phyloP scores from a whole-genome alignment of 2,329 filamentous ascomycete genomes.

The Fusarium anguioides region DNA sequence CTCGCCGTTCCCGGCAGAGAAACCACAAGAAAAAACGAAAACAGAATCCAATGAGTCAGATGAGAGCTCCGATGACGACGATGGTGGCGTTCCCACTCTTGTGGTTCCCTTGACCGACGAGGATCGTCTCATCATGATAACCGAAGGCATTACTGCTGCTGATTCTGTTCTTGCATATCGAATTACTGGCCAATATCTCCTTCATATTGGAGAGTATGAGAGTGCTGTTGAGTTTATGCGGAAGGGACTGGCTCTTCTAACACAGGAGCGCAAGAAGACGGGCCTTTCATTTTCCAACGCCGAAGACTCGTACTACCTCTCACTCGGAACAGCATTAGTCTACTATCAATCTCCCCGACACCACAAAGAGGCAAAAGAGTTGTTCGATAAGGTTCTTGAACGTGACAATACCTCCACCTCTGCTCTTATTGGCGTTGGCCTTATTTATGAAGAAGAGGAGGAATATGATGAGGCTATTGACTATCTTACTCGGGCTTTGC shows the following conservation, averaged over 20 bases:
- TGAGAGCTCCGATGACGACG: conserved; percentile 69
- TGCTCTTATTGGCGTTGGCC: conserved; percentile 87
- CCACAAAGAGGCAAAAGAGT: conserved; percentile 85
- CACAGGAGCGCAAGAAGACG: conserved; percentile 70
- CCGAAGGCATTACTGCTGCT: conserved; percentile 73
- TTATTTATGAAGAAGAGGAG: conserved; percentile 94
- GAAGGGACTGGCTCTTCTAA: conserved; percentile 73
- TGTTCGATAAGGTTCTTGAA: conserved; percentile 85
- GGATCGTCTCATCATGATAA: conserved; percentile 84
- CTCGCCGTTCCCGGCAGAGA: conserved; percentile 76
- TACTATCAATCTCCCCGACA: conserved; percentile 91
- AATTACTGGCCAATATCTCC: conserved; percentile 84
- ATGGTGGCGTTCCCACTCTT: conserved; percentile 64
- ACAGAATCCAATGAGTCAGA: conserved; percentile 55
- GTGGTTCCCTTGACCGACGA: conserved; percentile 74
- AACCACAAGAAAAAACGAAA: conserved; percentile 39
- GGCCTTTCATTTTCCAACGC: conserved; percentile 77
- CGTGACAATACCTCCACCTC: conserved; percentile 80
- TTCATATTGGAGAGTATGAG: conserved; percentile 86
- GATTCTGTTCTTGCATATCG: conserved; percentile 85
- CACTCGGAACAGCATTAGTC: conserved; percentile 87
- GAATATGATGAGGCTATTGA: conserved; percentile 84
- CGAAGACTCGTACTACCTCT: conserved; percentile 78
- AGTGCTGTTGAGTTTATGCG: conserved; percentile 82
- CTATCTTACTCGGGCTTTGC: conserved; percentile 80